Evolutionary conservation across 129 eudicot species (phyloP), one percentile per base, ranked within the genome.

Genomic region (Heracleum sosnowskyi): DNA sequence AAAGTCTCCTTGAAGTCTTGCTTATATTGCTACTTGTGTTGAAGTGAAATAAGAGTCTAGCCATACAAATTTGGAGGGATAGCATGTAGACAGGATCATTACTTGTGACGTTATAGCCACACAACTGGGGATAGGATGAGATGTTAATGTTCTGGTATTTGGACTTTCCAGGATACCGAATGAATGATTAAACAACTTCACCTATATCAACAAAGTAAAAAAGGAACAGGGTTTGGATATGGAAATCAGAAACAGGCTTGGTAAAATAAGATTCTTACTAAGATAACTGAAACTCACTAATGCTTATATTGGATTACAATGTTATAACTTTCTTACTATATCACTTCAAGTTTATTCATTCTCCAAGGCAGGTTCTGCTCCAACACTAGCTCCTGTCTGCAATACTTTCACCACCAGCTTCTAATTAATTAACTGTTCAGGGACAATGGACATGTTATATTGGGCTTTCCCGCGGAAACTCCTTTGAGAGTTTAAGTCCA

Each of bases 351-450:
- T 22, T 20, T 51, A 5, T 51, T 16, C 11, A 51, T 81, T 24
- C 84, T 87, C 4, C 83, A 84, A 1, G 79, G 73, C 85, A 31
- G 34, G 62, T 71, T 87, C 84, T 24, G 74, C 82, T 7, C 92
- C 95, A 33, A 89, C 70, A 13, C 82, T 60, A 63, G 88, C 92
- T 7, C 95, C 91, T 2, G 75, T 86, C 71, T 62, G 75, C 49
- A 86, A 37, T 24, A 89, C 80, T 22, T 84, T 72, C 1, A 87
- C 89, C 5, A 87, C 81, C 26, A 91, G 78, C 62, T 87, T 87
- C 63, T 91, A 91, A 22, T 89, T 89, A 11, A 71, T 33, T 81
- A 89, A 89, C 34, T 91, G 97, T 47, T 86, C 86, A 0, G 86
- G 86, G 29, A 86, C 77, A 86, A 35, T 0, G 86, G 89, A 51